These are phyloP conservation scores for Neurospora pannonica DNA, from an alignment of 495 filamentous ascomycete genomes.

Conservation along the genomic window DNA sequence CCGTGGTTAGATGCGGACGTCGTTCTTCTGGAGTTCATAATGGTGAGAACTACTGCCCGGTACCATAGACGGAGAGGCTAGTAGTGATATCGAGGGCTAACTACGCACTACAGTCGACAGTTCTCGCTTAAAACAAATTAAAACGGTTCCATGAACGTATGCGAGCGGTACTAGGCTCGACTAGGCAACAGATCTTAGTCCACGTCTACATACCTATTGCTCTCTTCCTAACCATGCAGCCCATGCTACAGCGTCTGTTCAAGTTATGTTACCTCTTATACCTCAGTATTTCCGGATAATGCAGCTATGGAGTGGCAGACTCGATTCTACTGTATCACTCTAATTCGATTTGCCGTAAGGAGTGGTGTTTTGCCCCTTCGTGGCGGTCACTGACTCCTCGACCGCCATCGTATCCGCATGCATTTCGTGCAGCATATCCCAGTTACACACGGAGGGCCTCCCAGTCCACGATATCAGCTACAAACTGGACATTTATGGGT, in stretches of 20 bases:
- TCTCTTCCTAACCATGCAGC: background rate
- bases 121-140: background rate
- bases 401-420: conserved; percentile 4
- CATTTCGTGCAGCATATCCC: conserved; percentile 11
- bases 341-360: background rate
- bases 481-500: background rate
- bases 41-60: background rate
- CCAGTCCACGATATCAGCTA: background rate
- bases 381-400: conserved; percentile 38
- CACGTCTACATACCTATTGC: background rate
- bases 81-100: background rate
- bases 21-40: background rate
- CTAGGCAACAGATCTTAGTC: background rate
- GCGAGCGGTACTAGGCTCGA: background rate
- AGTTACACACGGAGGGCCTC: background rate
- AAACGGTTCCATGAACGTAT: background rate
- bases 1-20: background rate
- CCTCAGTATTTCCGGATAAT: background rate
- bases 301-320: background rate
- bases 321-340: background rate
- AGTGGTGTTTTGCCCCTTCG: conserved; percentile 21
- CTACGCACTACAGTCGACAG: background rate
- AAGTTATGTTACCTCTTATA: background rate
- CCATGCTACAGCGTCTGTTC: background rate
- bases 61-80: background rate